Evolutionary conservation across 2,329 filamentous ascomycete species (phyloP).

Genomic region (Exophiala sp.): DNA sequence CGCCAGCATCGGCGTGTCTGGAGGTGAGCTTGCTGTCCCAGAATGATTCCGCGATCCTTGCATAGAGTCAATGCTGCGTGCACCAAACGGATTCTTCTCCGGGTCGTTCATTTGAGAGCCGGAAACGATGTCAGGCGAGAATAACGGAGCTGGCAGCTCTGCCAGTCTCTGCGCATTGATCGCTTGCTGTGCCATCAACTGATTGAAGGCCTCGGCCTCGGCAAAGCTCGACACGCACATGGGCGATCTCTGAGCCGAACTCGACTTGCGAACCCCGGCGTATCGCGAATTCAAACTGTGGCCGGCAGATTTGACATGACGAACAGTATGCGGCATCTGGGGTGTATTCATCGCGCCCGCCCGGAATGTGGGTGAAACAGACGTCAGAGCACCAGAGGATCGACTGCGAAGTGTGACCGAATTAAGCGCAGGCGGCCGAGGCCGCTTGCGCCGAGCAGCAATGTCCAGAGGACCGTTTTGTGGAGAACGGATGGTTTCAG

Average conservation of each 20-base stretch:
- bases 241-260: conserved; percentile 44
- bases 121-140: conserved; percentile 17
- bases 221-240: conserved; percentile 42
- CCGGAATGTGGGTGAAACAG: conserved; percentile 39
- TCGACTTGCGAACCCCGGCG: conserved; percentile 43
- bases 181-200: conserved; percentile 26
- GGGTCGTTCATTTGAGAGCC: conserved; percentile 11
- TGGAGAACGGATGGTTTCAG: conserved; percentile 45
- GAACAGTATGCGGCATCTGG: conserved; percentile 36
- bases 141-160: conserved; percentile 16
- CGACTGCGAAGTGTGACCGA: conserved; percentile 36
- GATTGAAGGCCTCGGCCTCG: conserved; percentile 37
- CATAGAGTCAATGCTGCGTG: conserved; percentile 13
- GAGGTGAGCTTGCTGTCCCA: conserved; percentile 37
- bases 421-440: conserved; percentile 43
- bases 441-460: conserved; percentile 43
- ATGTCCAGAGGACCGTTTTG: conserved; percentile 41
- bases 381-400: conserved; percentile 36
- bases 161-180: conserved; percentile 10
- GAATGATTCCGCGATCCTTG: conserved; percentile 14
- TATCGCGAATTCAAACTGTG: conserved; percentile 42
- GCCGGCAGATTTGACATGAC: conserved; percentile 42
- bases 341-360: conserved; percentile 33
- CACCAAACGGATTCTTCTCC: conserved; percentile 28
- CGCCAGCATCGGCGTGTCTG: conserved; percentile 38